Evolutionary conservation across 2,329 filamentous ascomycete genomes (phyloP), one percentile per base, ranked within the genome.

Genomic region (Claviceps capensis): DNA sequence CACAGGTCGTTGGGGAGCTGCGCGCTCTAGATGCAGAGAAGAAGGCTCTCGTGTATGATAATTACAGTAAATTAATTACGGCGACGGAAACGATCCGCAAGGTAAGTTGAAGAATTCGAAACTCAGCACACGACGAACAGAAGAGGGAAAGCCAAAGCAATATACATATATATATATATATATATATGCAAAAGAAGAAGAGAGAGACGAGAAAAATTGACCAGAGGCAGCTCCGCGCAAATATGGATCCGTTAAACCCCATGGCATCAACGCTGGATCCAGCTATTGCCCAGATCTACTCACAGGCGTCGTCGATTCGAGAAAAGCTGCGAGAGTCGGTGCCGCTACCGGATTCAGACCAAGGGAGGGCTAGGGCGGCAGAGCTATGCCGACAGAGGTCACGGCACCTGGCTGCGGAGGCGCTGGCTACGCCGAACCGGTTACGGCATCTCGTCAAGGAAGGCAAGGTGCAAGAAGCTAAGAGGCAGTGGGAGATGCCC

Each of bases 1-100:
- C 84, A 47, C 76, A 79, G 22, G 74, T 91, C 9, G 69, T 91
- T 58, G 78, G 81, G 58, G 91, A 97, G 69, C 91, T 95, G 47
- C 74, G 89, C 40, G 90, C 88, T 2, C 75, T 98, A 17, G 93
- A 97, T 62, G 91, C 91, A 23, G 93, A 98, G 75, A 86, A 93
- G 67, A 98, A 98, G 70, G 90, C 91, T 1, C 71, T 98, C 55
- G 93, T 98, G 4, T 98, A 98, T 67, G 91, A 98, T 66, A 98
- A 98, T 65, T 98, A 97, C 68, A 93, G 86, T 59, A 97, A 97
- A 70, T 71, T 98, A 58, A 96, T 98, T 58, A 81, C 85, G n/a
- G 93, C 93, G 1, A 96, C 94, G 11, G 91, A 95, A 67, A 97
- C 91, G 3, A 98, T 98, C 62, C 79, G 86, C 48, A 88, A 87